A percentile compares a stretch with the other conserved stretches of the same genome.
phyloP scores from a whole-genome alignment of 257 asterid species.

The Gynochthodes officinalis region DNA sequence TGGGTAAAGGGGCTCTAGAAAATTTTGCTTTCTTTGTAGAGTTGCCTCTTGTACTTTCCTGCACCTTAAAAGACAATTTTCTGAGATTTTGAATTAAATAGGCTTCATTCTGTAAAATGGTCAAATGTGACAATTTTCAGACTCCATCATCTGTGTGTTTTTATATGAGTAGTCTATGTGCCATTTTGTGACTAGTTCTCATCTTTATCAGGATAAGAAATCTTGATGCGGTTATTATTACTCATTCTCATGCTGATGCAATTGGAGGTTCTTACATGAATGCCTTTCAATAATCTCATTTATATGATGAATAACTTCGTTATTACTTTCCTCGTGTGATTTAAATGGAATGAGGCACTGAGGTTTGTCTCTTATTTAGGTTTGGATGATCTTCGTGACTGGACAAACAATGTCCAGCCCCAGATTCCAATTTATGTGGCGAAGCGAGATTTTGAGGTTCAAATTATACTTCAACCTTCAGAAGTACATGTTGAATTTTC shows the following conservation, averaged over 20 bases:
- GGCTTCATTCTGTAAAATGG: slow-evolving; percentile 5
- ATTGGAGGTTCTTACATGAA: slow-evolving; percentile 87
- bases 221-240: slow-evolving; percentile 91
- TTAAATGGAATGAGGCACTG: slow-evolving; percentile 12
- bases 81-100: not conserved
- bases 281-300: slow-evolving; percentile 25
- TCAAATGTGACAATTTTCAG: not conserved
- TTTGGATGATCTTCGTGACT: slow-evolving; percentile 97
- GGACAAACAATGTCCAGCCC: slow-evolving; percentile 97
- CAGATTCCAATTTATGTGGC: slow-evolving; percentile 81
- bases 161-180: slow-evolving; percentile 5
- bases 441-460: slow-evolving; percentile 93
- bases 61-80: not conserved
- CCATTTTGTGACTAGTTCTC: slow-evolving; percentile 45
- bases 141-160: not conserved
- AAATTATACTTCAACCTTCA: slow-evolving; percentile 7
- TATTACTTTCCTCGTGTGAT: not conserved
- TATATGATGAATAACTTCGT: slow-evolving; percentile 23
- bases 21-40: not conserved
- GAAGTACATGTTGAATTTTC: not conserved
- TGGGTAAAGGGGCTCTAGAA: not conserved
- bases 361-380: slow-evolving; percentile 42
- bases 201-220: slow-evolving; percentile 91
- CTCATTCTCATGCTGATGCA: slow-evolving; percentile 99
- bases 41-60: not conserved